Conservation (phyloP, 257 asterid genomes). For the Anisodus tanguticus region DNA sequence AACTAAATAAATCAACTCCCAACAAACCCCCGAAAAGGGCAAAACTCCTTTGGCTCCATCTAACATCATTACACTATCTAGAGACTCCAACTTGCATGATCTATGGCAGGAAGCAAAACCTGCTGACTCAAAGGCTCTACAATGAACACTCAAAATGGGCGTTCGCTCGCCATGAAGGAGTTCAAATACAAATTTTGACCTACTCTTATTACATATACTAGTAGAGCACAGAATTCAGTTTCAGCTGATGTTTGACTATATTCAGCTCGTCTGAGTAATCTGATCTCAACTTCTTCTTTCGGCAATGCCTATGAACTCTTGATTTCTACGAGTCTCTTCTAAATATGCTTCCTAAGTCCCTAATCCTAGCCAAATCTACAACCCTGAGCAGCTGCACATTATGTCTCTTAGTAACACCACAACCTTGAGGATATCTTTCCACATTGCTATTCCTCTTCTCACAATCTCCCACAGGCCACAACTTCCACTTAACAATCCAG, state of each 20-base stretch:
- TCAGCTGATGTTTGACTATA: not conserved
- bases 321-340: not conserved
- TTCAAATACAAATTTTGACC: not conserved
- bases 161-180: not conserved
- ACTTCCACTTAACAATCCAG: not conserved
- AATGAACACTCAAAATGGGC: not conserved
- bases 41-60: not conserved
- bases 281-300: not conserved
- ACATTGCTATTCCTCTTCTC: constrained; percentile 8
- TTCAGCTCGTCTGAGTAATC: not conserved
- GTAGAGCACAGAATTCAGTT: constrained; percentile 14
- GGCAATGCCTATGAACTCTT: not conserved
- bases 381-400: not conserved
- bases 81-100: not conserved
- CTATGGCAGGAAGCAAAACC: not conserved
- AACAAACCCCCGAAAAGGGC: too few relatives aligned
- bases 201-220: not conserved
- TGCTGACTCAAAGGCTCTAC: not conserved
- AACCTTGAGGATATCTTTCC: constrained; percentile 21
- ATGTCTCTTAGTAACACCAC: not conserved
- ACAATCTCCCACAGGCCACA: not conserved
- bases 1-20: not conserved
- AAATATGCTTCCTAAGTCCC: constrained; percentile 18
- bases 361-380: not conserved
- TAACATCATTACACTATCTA: not conserved